A percentile compares a stretch with the other conserved stretches of the same genome.
These are phyloP conservation scores for Funneliformis geosporum DNA, from an alignment of 192 early-diverging fungal genomes.

Conservation along the genomic window DNA sequence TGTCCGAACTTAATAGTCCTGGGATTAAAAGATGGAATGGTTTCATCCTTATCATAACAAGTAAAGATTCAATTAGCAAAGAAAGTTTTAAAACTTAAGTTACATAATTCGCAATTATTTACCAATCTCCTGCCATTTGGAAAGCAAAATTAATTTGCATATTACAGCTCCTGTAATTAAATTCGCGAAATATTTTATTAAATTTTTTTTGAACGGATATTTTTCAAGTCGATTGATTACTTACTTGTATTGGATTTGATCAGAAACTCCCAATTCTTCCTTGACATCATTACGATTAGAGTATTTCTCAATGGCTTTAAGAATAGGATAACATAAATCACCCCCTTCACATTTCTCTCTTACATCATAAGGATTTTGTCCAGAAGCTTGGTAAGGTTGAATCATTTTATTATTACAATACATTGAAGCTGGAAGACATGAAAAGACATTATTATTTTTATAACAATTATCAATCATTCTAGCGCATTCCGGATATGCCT, in stretches of 20 bases:
- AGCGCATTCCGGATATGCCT: conserved; percentile 72
- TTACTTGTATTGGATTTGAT: conserved; percentile 53
- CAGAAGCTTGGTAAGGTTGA: conserved; percentile 75
- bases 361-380: conserved; percentile 93
- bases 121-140: conserved; percentile 80
- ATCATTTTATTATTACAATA: conserved; percentile 89
- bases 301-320: conserved; percentile 76
- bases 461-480: conserved; percentile 82
- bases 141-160: conserved; percentile 80
- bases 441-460: conserved; percentile 71
- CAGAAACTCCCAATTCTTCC: conserved; percentile 70
- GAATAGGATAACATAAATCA: conserved; percentile 86
- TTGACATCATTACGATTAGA: conserved; percentile 80
- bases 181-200: background rate
- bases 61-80: background rate
- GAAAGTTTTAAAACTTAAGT: background rate
- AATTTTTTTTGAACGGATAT: background rate
- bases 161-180: conserved; percentile 64
- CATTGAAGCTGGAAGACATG: conserved; percentile 78
- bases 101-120: background rate
- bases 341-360: conserved; percentile 81
- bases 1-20: background rate
- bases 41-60: conserved; percentile 61
- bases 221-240: background rate
- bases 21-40: conserved; percentile 44